These are phyloP conservation scores for Hemileia vastatrix DNA, from an alignment of 1,284 basidiomycete genomes.

Conservation along the genomic window DNA sequence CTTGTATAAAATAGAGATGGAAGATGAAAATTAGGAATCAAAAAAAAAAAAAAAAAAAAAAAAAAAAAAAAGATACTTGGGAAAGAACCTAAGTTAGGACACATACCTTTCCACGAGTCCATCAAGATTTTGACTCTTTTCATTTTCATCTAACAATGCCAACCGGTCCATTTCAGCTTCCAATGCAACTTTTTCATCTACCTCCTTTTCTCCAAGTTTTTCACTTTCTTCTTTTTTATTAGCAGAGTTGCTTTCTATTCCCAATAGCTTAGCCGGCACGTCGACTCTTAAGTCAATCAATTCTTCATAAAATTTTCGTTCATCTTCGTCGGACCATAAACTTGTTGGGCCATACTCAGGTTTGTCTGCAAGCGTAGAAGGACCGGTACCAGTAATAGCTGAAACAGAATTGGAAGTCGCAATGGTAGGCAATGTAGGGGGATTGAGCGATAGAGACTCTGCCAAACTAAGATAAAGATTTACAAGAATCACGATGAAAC, in stretches of 20 bases:
- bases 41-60: conserved; percentile 31
- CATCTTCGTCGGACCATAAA: conserved; percentile 98
- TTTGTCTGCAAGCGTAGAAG: conserved; percentile 2
- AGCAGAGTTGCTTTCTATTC: conserved; percentile 46
- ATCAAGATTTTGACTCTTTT: too few relatives aligned
- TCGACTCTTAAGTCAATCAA: conserved; percentile 81
- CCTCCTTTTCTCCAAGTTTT: not conserved
- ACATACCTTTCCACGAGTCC: conserved; percentile 22
- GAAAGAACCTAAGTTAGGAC: not conserved
- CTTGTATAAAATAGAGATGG: conserved; percentile 40
- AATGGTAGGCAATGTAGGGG: conserved; percentile 14
- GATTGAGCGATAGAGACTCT: conserved; percentile 16
- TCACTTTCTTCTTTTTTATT: conserved; percentile 1
- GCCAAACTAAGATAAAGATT: conserved; percentile 1
- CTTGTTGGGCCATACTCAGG: conserved; percentile 50
- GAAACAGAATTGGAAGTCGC: not conserved
- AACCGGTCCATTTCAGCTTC: conserved; percentile 21
- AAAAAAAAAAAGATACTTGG: not conserved
- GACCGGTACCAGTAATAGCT: conserved; percentile 20
- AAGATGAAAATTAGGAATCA: conserved; percentile 54
- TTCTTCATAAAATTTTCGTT: conserved; percentile 87
- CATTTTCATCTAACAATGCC: conserved; percentile 13
- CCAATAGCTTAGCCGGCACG: conserved; percentile 75
- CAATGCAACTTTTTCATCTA: conserved; percentile 1
- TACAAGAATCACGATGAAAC: not conserved